Evolutionary conservation across 805 yeast genomes (phyloP), one percentile per base, ranked within the genome.

Genomic region (Wickerhamiella vanderwaltii): DNA sequence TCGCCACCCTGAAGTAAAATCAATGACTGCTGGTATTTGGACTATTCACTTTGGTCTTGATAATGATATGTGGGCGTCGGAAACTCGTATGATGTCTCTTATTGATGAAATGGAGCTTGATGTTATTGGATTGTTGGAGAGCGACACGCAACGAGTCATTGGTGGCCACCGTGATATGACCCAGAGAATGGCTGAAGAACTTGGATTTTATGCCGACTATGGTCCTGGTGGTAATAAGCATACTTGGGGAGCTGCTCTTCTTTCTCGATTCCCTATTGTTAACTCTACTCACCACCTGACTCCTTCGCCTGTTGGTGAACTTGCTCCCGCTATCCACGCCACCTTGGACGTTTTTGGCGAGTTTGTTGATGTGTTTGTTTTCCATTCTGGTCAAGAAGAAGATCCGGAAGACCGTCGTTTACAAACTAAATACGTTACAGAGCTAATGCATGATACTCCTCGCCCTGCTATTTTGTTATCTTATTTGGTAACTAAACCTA

Each of bases 151-250:
- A 64, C 72, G 95, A 50, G 75, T 86, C 46, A 80, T 87, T 41
- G 91, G 91, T 72, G 98, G 98, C 39, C 85, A 87, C 64, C 73
- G 98, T 55, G 98, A 91, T 57, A 67, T 88, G 54, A 86, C 96
- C 0, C 95, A 84, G 64, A 75, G 77, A 49, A 64, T 91, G 42
- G 95, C 95, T 1, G 94, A 86, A 60, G 94, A 88, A 51, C 68
- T 91, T 51, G 88, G 84, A 31, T 85, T 85, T 88, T 91, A 91
- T 57, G 87, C 79, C 17, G 98, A 91, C 60, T 91, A 77, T 57
- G 98, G 98, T 6, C 98, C 98, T 6, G 95, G 96, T 11, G 96
- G 97, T 41, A 84, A 86, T 59, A 80, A 87, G 60, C 97, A 91
- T 64, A 91, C 98, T 0, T 91, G 98, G 98, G 98, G 98, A 31